These are phyloP conservation scores for barley (Hordeum vulgare) DNA, from an alignment of 176 grass and related monocot genomes.

Conservation along the genomic window MorexV3_pseudomolecules_assembly NC_058520.1:586048562-586049061, in stretches of 20 bases:
- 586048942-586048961: background rate
- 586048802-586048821: constrained; percentile 10
- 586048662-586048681: background rate
- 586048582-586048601: background rate
- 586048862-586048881: background rate
- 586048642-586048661: background rate
- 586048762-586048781: background rate
- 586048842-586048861: background rate
- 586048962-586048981: background rate
- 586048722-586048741: background rate
- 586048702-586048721: background rate
- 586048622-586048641: background rate
- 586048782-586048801: background rate
- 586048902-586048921: no score
- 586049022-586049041: no score
- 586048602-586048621: background rate
- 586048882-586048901: background rate
- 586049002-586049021: no score
- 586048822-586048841: background rate
- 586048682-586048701: background rate
- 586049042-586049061: no score
- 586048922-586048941: no score
- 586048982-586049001: background rate
- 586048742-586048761: background rate
- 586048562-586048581: background rate